phyloP scores from a whole-genome alignment of 495 filamentous ascomycete genomes.

The Rostrohypoxylon terebratum region DNA sequence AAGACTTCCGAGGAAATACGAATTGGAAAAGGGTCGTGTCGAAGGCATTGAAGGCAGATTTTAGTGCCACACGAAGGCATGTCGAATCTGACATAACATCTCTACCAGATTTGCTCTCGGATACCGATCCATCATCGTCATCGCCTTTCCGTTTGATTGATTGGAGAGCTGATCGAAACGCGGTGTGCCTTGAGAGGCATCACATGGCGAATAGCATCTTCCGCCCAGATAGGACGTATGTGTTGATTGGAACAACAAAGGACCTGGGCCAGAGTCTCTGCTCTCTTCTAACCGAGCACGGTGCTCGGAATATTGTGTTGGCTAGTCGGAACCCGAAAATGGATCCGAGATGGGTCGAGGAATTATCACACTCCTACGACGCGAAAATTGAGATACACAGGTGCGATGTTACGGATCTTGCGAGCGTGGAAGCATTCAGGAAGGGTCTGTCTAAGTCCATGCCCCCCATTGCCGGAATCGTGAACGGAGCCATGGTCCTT shows the following conservation, averaged over 20 bases:
- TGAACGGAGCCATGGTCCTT: conserved; percentile 68
- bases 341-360: conserved; percentile 59
- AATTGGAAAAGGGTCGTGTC: conserved; percentile 44
- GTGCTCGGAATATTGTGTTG: conserved; percentile 66
- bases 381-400: conserved; percentile 51
- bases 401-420: conserved; percentile 52
- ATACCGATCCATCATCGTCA: not conserved
- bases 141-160: conserved; percentile 51
- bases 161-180: conserved; percentile 53
- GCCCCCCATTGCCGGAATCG: conserved; percentile 60
- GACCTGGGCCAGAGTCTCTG: conserved; percentile 70
- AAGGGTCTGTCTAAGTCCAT: conserved; percentile 36
- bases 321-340: conserved; percentile 67
- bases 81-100: conserved; percentile 17
- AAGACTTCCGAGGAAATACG: not conserved
- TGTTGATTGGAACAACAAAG: conserved; percentile 68
- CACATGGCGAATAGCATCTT: conserved; percentile 43
- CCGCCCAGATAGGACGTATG: conserved; percentile 62
- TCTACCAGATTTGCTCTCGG: conserved; percentile 43
- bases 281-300: conserved; percentile 65
- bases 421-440: conserved; percentile 48
- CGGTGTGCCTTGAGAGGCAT: conserved; percentile 37
- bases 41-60: conserved; percentile 26
- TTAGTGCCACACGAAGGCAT: not conserved
- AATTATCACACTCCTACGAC: conserved; percentile 48